phyloP scores from a whole-genome alignment of 257 asterid genomes.

The Thymus mandschuricus region DNA sequence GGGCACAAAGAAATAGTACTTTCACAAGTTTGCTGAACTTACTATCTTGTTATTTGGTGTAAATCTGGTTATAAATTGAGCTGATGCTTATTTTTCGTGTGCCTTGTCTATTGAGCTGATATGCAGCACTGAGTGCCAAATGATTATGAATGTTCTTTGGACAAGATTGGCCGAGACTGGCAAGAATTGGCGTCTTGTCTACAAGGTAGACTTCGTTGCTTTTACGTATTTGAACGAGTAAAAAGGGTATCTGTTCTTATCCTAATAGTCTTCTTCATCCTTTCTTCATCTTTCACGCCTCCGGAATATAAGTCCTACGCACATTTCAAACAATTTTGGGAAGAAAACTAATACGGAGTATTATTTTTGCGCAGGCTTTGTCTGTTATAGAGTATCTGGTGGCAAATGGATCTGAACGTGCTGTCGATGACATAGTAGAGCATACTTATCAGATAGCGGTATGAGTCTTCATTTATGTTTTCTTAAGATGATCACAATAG shows the following conservation, averaged over 20 bases:
- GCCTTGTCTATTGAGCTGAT: conserved; percentile 44
- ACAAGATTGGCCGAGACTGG: conserved; percentile 86
- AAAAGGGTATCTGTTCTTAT: conserved; percentile 5
- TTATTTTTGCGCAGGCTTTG: conserved; percentile 61
- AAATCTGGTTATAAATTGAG: conserved; percentile 11
- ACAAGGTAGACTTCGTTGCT: conserved; percentile 60
- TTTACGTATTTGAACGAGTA: conserved; percentile 22
- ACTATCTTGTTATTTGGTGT: conserved; percentile 22
- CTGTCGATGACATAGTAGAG: conserved; percentile 86
- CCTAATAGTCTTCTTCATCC: background rate
- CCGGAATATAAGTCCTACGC: background rate
- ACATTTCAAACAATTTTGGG: conserved; percentile 16
- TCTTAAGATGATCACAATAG: conserved; percentile 9
- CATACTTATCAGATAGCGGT: conserved; percentile 92
- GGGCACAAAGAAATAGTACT: conserved; percentile 92
- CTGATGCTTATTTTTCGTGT: conserved; percentile 24
- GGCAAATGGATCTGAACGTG: conserved; percentile 94
- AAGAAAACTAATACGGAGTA: conserved; percentile 13
- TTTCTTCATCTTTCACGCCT: background rate
- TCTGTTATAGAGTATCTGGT: conserved; percentile 95
- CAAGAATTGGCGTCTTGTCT: conserved; percentile 88
- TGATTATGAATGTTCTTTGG: conserved; percentile 94
- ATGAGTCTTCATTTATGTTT: conserved; percentile 39
- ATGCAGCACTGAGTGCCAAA: conserved; percentile 88
- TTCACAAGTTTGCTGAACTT: conserved; percentile 29